Base-by-base conservation (phyloP, 345 rosid species). In the Populus euphratica region DNA sequence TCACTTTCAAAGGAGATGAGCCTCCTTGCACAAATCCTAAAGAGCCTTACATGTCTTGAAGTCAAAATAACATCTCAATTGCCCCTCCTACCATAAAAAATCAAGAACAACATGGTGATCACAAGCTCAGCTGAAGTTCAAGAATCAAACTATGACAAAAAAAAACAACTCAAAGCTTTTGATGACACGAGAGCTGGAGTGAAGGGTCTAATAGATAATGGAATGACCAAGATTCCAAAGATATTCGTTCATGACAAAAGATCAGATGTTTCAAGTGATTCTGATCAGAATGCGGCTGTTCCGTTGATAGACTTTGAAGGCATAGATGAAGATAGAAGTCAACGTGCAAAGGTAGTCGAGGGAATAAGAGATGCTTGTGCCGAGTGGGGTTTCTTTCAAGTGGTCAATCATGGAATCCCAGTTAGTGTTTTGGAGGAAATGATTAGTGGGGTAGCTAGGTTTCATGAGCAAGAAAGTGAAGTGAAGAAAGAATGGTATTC, bases 341-440 rank as follows among this genome's bases (percentile, higher is more conserved):
- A 11, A 1, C 77, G 77, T 7, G n/a, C 17, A n/a, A 59, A 41
- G 56, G 23, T 73, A 1, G 29, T 73, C 29, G 68, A 78, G 0
- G 10, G 35, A 52, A 47, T 78, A 1, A 35, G 56, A 9, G 38
- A 67, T 36, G 81, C 81, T 18, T 73, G 52, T 14, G 44, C 27
- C 17, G 54, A 25, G 21, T 78, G 81, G 81, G 77, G 81, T 18
- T 73, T 78, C 31, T 78, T 78, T 39, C 59, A 78, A 41, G 72
- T 78, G n/a, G 25, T 78, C 33, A 78, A 78, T 21, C 77, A 78
- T 29, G 77, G 77, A 25, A 63, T 78, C 33, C 68, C 77, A 18
- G 27, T 0, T 0, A 44, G 39, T 66, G 64, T 73, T 9, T 8
- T 78, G n/a, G 77, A 73, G 5, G 81, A 41, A 20, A 73, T 67